These are phyloP conservation scores for Oxyria digyna DNA, from an alignment of 148 eudicot genomes.

Conservation along the genomic window DNA sequence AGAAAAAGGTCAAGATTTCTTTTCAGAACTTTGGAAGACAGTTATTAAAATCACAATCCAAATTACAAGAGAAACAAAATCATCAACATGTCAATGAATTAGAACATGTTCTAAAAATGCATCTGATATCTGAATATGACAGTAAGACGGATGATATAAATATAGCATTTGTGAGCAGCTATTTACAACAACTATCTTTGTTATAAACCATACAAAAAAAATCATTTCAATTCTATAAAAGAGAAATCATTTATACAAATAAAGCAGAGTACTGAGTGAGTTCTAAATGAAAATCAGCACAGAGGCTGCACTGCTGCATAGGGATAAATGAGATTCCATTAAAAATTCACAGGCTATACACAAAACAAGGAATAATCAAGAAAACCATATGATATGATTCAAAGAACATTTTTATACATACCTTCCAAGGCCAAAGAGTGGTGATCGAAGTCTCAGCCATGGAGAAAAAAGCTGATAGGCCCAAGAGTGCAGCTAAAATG, in stretches of 20 bases:
- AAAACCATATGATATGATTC: background rate
- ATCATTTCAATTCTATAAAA: background rate
- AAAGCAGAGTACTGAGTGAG: background rate
- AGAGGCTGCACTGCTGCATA: background rate
- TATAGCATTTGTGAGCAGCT: background rate
- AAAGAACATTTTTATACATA: constrained; percentile 8
- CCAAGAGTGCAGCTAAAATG: constrained; percentile 58
- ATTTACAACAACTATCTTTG: background rate
- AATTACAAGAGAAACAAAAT: background rate
- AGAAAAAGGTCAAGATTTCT: background rate
- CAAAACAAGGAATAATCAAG: background rate
- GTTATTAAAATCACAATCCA: background rate
- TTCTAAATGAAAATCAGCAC: background rate
- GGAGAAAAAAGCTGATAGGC: constrained; percentile 90
- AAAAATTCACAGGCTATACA: background rate
- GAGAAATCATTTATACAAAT: background rate
- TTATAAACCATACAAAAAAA: background rate
- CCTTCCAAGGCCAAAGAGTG: constrained; percentile 99
- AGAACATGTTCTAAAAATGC: background rate
- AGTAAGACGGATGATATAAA: background rate
- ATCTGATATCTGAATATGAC: background rate
- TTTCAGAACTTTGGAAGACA: no score
- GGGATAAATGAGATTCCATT: background rate
- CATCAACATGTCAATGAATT: background rate
- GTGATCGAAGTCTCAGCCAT: constrained; percentile 98